A percentile compares a stretch with the other conserved stretches of the same genome.
These are phyloP conservation scores for Fusarium bulbicola DNA, from an alignment of 2,329 filamentous ascomycete genomes.

Conservation along the genomic window DNA sequence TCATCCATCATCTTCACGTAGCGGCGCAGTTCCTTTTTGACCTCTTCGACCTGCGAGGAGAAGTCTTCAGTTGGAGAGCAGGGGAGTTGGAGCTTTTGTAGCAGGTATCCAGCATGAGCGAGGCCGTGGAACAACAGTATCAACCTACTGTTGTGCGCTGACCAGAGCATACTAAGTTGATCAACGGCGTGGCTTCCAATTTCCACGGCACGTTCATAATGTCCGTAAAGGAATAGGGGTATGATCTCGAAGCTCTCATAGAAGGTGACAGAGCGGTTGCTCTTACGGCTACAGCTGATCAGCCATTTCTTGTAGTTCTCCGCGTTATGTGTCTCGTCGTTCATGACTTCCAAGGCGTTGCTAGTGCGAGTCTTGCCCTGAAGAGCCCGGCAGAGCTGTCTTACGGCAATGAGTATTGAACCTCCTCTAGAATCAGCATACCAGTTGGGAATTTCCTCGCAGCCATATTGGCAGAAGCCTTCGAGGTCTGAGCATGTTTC, in stretches of 20 bases:
- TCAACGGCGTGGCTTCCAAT: conserved; percentile 62
- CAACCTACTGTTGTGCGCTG: conserved; percentile 65
- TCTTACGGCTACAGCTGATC: conserved; percentile 61
- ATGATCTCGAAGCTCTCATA: conserved; percentile 74
- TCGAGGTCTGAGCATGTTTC: conserved; percentile 76
- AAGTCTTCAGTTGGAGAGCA: conserved; percentile 54
- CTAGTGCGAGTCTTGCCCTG: conserved; percentile 74
- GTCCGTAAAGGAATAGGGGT: conserved; percentile 70
- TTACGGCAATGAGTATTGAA: conserved; percentile 70
- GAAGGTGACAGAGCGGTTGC: conserved; percentile 70
- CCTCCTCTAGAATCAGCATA: conserved; percentile 76
- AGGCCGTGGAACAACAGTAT: conserved; percentile 69
- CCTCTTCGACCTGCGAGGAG: conserved; percentile 54
- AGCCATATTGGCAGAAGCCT: conserved; percentile 74
- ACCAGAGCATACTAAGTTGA: conserved; percentile 63
- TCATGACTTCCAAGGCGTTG: conserved; percentile 66
- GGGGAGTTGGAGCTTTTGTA: conserved; percentile 60
- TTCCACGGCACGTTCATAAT: conserved; percentile 68
- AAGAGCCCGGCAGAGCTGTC: conserved; percentile 74
- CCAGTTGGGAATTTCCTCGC: conserved; percentile 79
- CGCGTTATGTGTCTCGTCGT: conserved; percentile 72
- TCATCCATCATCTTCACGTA: conserved; percentile 70
- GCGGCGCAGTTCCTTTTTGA: conserved; percentile 62
- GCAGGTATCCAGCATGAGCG: conserved; percentile 61
- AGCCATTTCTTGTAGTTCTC: conserved; percentile 68